Evolutionary conservation across 495 filamentous ascomycete species (phyloP), one percentile per base, ranked within the genome.

Genomic region (Hypoxylon rickii): DNA sequence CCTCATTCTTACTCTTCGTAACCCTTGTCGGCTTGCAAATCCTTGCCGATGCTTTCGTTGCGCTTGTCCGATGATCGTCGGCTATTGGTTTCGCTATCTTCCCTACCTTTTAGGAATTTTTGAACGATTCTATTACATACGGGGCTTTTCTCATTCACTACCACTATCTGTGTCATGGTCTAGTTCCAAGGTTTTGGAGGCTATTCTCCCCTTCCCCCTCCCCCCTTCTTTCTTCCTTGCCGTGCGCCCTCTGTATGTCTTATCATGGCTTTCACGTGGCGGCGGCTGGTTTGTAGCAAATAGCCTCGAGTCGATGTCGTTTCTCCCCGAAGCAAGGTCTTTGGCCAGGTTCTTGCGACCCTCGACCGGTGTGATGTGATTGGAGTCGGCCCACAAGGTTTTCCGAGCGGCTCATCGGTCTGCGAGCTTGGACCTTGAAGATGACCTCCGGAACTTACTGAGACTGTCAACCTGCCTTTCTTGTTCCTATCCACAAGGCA

Each of bases 1-100:
- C 44, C 41, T 36, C 37, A 4, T 50, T 51, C 61, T 51, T 36
- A 43, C 40, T 26, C 26, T 31, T 4, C 24, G 10, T 55, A 16
- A 49, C 51, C 51, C 46, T 51, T 64, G 55, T 56, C 42, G 44
- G 24, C 24, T 44, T 40, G 48, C 32, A 45, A 57, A 65, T 61
- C 52, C 56, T 56, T 61, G 55, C 58, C 52, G 51, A 54, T 55
- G 51, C 55, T 61, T 29, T 55, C 50, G 59, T 55, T 51, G 56
- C 59, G 61, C 63, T 58, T 63, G 66, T 64, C 66, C 63, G 66
- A 63, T 64, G 66, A 68, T 66, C 63, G 57, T 48, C 68, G 60
- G 57, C 61, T 66, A 54, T 67, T 69, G 48, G 54, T 48, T 52
- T 63, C 40, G 24, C 54, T 32, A 61, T 67, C 66, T 63, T 59